Percentiles rank a stretch among this genome's conserved stretches.
These are phyloP conservation scores for Hevea brasiliensis DNA, from an alignment of 345 rosid genomes.

Conservation along the genomic window DNA sequence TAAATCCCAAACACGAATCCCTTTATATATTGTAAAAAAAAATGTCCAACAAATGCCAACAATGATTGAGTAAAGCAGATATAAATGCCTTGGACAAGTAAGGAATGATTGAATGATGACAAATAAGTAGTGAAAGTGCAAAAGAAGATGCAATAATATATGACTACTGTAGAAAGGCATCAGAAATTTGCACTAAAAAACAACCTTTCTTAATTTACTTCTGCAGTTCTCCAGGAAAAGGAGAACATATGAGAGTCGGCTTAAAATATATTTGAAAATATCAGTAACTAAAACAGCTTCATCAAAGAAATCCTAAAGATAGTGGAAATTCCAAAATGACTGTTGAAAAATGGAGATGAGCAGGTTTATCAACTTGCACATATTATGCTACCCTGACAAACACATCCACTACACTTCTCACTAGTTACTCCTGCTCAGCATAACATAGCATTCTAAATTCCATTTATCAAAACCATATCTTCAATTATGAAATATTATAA, in stretches of 20 bases:
- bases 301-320: conserved; percentile 9
- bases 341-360: background rate
- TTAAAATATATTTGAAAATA: conserved; percentile 1
- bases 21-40: background rate
- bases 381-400: conserved; percentile 1
- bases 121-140: background rate
- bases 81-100: too few species aligned
- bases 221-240: conserved; percentile 49
- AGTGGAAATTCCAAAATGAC: background rate
- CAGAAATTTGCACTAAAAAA: conserved; percentile 21
- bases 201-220: conserved; percentile 90
- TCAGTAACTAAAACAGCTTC: conserved; percentile 12
- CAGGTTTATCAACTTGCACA: conserved; percentile 2
- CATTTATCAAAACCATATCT: too few species aligned
- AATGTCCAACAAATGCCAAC: background rate
- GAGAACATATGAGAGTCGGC: conserved; percentile 14
- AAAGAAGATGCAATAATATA: conserved; percentile 8
- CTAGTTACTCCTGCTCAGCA: too few species aligned
- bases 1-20: conserved; percentile 9
- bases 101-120: background rate
- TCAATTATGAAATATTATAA: background rate
- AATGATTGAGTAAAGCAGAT: conserved; percentile 2
- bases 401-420: background rate
- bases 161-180: conserved; percentile 1
- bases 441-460: too few species aligned